phyloP scores from a whole-genome alignment of 139 green algal species.

The Spirogloea muscicola region DNA sequence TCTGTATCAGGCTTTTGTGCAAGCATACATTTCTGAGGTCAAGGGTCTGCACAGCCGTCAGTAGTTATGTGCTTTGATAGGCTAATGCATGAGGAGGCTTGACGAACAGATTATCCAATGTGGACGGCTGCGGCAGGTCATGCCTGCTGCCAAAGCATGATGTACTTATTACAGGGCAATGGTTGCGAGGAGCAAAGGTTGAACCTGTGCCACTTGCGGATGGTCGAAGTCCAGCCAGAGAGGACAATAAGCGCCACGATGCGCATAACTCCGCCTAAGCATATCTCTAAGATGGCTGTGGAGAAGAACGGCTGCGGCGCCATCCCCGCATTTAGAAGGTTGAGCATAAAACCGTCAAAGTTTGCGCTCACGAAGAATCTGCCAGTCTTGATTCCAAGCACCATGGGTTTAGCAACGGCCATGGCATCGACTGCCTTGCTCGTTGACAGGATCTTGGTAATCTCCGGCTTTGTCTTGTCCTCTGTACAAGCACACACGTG shows the following conservation, averaged over 20 bases:
- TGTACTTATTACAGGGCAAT: too few relatives aligned
- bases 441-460: slow-evolving; percentile 26
- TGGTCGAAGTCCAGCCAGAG: background rate
- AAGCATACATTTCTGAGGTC: too few relatives aligned
- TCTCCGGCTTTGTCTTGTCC: slow-evolving; percentile 25
- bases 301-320: slow-evolving; percentile 3
- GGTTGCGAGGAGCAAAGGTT: too few relatives aligned
- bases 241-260: slow-evolving; percentile 8
- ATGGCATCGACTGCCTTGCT: slow-evolving; percentile 4
- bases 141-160: too few relatives aligned
- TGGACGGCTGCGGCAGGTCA: too few relatives aligned
- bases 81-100: too few relatives aligned
- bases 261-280: slow-evolving; percentile 5
- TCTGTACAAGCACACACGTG: background rate
- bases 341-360: slow-evolving; percentile 24
- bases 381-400: slow-evolving; percentile 19
- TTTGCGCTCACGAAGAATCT: slow-evolving; percentile 10
- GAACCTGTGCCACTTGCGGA: slow-evolving; percentile 7
- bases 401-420: background rate
- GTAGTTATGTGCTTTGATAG: too few relatives aligned
- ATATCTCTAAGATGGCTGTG: background rate
- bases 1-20: too few relatives aligned
- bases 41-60: too few relatives aligned
- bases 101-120: too few relatives aligned
- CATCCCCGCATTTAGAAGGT: slow-evolving; percentile 13